Evolutionary conservation across 805 yeast genomes (phyloP).

Genomic region (Candida caryicola): DNA sequence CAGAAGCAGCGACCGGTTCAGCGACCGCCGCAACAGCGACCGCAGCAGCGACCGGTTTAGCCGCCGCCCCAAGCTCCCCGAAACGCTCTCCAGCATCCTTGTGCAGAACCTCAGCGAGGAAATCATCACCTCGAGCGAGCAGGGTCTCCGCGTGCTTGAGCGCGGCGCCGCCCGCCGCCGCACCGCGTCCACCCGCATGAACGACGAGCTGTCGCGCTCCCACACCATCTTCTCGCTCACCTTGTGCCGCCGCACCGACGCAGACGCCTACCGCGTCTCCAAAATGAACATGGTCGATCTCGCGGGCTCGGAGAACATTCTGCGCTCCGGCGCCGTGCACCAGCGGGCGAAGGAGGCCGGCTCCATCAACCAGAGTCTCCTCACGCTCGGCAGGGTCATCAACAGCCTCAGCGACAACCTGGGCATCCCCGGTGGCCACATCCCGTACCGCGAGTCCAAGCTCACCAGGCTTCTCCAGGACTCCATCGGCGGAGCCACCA

Average conservation of each 20-base stretch:
- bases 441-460: slow-evolving; percentile 85
- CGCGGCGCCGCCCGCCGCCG: slow-evolving; percentile 59
- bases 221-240: slow-evolving; percentile 73
- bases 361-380: slow-evolving; percentile 80
- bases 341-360: slow-evolving; percentile 93
- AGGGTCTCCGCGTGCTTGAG: slow-evolving; percentile 54
- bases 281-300: slow-evolving; percentile 85
- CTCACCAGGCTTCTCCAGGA: slow-evolving; percentile 69
- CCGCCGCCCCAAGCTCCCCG: neutral
- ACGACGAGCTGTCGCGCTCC: slow-evolving; percentile 70
- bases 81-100: slow-evolving; percentile 27
- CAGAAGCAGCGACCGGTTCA: neutral
- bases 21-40: neutral
- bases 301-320: slow-evolving; percentile 93
- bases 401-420: slow-evolving; percentile 44
- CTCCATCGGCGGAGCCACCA: slow-evolving; percentile 83
- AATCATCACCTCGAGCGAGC: slow-evolving; percentile 49
- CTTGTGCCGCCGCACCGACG: slow-evolving; percentile 42
- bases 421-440: slow-evolving; percentile 40
- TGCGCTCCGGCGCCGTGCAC: slow-evolving; percentile 80
- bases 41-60: neutral
- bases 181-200: slow-evolving; percentile 72
- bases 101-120: slow-evolving; percentile 68
- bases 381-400: slow-evolving; percentile 87
- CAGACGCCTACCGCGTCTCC: slow-evolving; percentile 40